Evolutionary conservation across 192 early-diverging fungal species (phyloP).

Genomic region (Entomortierella beljakovae): DNA sequence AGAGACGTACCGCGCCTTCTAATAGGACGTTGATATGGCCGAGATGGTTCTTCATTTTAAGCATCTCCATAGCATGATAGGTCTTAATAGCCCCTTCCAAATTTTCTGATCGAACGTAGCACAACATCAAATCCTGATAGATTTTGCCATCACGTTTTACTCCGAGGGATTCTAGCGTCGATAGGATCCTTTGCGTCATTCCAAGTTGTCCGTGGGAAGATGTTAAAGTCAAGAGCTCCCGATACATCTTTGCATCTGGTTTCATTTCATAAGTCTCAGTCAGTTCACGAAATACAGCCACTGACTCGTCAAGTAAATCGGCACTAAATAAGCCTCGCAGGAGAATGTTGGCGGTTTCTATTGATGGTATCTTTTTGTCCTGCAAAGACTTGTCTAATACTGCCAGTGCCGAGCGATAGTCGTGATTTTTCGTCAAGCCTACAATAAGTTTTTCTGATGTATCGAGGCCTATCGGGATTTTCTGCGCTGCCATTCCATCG

Average conservation of each 20-base stretch:
- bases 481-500: conserved; percentile 13
- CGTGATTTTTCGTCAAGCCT: conserved; percentile 5
- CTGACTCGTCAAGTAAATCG: conserved; percentile 34
- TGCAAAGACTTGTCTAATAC: conserved; percentile 20
- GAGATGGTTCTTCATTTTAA: conserved; percentile 3
- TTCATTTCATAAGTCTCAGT: conserved; percentile 36
- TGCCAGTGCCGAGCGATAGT: conserved; percentile 10
- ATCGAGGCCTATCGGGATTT: neutral
- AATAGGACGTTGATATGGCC: conserved; percentile 39
- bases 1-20: conserved; percentile 29
- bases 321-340: conserved; percentile 16
- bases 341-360: conserved; percentile 25
- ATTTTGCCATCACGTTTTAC: conserved; percentile 24
- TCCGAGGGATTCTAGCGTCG: conserved; percentile 19
- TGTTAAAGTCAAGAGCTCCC: conserved; percentile 18
- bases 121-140: conserved; percentile 27
- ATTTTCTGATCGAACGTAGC: conserved; percentile 35
- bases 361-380: conserved; percentile 22
- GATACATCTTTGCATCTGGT: conserved; percentile 23
- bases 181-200: conserved; percentile 39
- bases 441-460: conserved; percentile 13
- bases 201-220: conserved; percentile 28
- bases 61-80: conserved; percentile 37
- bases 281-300: conserved; percentile 31
- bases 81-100: conserved; percentile 30